Evolutionary conservation across 495 filamentous ascomycete species (phyloP), one percentile per base, ranked within the genome.

Genomic region (Daldinia loculata): DNA sequence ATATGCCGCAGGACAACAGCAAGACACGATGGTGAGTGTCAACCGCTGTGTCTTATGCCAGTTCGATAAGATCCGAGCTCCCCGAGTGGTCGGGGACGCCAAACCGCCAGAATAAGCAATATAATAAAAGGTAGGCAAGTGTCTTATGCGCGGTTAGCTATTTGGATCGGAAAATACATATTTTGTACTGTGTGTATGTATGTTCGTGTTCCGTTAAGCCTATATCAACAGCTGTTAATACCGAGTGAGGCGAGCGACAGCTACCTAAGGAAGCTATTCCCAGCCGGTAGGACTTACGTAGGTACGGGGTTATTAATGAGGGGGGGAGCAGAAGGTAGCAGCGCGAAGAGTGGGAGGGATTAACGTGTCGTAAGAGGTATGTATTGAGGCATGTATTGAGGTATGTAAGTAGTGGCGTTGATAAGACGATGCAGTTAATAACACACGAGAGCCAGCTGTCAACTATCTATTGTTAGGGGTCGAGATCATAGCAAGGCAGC

Each of bases 1-100:
- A 59, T 62, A 69, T 55, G 70, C 61, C 56, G 66, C 57, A 62
- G 43, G 45, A 62, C 58, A 29, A 70, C 68, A 72, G 19, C 48
- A 57, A 59, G 72, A 64, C 63, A 72, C 72, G 64, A 69, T 72
- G 66, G 65, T 70, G 45, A 75, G 66, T 62, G 39, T 52, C 57
- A 69, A 62, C 38, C 58, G 52, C 43, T 36, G 66, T 52, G 22
- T 39, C n/a, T 32, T 66, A 71, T 72, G 66, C 61, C 66, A 69
- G 32, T 38, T 65, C 17, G 61, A 71, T 9, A 17, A 53, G 68
- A 66, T 63, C 69, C 69, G 69, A 22, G 67, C 63, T 75, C 72
- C 69, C 75, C 75, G 75, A 75, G 63, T 77, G 75, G 72, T 70
- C 63, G 66, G 67, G 66, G 43, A 61, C 32, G 60, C 45, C 57